Evolutionary conservation across 2,329 filamentous ascomycete genomes (phyloP).

Genomic region (Calonectria crousiana): DNA sequence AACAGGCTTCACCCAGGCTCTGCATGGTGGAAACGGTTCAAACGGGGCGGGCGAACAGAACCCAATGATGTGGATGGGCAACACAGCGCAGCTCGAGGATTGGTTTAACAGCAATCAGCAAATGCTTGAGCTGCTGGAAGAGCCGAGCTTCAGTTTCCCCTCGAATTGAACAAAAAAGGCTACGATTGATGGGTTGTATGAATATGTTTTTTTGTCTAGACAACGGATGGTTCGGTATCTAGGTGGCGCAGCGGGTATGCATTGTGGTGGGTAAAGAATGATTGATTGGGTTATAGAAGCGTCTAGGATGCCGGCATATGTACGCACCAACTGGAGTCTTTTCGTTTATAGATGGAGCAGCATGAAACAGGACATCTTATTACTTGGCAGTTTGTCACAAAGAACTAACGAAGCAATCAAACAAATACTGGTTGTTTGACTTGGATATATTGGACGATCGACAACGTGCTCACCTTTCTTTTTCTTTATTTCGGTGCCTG

Average conservation of each 20-base stretch:
- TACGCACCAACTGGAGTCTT: constrained; percentile 1
- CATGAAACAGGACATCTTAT: not conserved
- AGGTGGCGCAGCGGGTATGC: not conserved
- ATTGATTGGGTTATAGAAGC: constrained; percentile 1
- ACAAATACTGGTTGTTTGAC: not conserved
- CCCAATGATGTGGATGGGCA: constrained; percentile 52
- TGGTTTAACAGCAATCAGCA: constrained; percentile 55
- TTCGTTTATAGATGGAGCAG: not conserved
- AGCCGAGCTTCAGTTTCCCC: constrained; percentile 44
- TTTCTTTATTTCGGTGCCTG: constrained; percentile 4
- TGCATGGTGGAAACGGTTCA: constrained; percentile 23
- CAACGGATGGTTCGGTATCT: not conserved
- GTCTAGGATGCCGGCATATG: not conserved
- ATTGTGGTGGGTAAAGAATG: not conserved
- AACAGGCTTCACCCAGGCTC: constrained; percentile 26
- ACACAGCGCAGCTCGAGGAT: constrained; percentile 51
- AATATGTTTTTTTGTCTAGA: not conserved
- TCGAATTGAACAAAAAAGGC: constrained; percentile 23
- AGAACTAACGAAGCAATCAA: not conserved
- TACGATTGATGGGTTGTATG: not conserved
- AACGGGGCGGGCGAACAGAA: constrained; percentile 36
- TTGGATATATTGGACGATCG: not conserved
- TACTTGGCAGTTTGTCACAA: not conserved
- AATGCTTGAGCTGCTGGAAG: constrained; percentile 52
- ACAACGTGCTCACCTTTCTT: not conserved